Evolutionary conservation across 2,329 filamentous ascomycete genomes (phyloP).

Genomic region (Pyrenophora seminiperda): DNA sequence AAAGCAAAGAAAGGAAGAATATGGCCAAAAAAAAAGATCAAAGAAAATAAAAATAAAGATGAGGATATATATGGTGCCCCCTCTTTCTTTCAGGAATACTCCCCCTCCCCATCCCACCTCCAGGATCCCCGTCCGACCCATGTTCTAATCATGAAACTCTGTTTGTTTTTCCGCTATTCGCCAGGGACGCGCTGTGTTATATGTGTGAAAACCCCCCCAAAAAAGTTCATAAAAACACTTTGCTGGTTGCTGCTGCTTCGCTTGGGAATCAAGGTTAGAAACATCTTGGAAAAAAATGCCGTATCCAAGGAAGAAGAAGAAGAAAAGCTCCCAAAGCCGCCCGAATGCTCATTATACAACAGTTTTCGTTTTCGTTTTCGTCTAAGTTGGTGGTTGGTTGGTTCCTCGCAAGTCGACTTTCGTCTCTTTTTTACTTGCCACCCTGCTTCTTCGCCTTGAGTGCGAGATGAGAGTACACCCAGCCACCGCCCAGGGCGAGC

Average conservation of each 20-base stretch:
- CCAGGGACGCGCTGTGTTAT: no score
- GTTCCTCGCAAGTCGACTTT: background rate
- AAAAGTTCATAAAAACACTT: no score
- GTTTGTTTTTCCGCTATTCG: no score
- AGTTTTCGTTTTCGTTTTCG: background rate
- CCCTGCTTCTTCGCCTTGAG: conserved; percentile 45
- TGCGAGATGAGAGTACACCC: conserved; percentile 52
- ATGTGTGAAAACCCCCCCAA: no score
- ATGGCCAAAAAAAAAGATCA: no score
- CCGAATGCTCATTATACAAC: conserved; percentile 5
- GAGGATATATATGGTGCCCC: no score
- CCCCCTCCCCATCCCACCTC: no score
- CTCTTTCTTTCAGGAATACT: no score
- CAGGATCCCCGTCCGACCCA: no score
- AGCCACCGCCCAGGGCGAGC: conserved; percentile 53
- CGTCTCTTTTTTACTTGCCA: conserved; percentile 26
- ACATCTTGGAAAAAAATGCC: background rate
- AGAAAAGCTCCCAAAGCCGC: background rate
- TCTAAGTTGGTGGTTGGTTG: background rate
- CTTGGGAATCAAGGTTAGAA: background rate
- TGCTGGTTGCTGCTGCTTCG: background rate
- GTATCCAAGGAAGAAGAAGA: background rate
- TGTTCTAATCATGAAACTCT: no score
- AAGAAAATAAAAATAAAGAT: background rate
- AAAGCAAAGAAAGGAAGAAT: no score